Base-by-base conservation (phyloP, 139 green algal species). In the Pleodorina starrii region DNA sequence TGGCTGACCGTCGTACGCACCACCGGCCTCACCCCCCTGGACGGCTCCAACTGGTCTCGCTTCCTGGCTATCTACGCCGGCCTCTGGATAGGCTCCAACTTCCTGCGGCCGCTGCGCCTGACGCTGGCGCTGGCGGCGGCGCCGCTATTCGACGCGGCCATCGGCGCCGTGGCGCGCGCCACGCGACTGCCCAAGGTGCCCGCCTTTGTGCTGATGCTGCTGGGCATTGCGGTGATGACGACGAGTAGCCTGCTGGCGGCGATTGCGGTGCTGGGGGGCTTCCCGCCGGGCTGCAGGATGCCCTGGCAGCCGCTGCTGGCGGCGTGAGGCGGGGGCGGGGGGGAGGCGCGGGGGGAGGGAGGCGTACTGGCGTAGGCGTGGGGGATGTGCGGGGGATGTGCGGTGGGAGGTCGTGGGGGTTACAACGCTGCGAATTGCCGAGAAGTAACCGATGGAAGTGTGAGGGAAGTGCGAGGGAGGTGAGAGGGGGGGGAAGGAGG, bases 1-100 rank as follows among this genome's bases (percentile, higher is more conserved):
- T 95, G 92, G 92, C 48, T 95, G 1, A 86, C 89, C 44, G 71
- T 95, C 0, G 89, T 95, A 0, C 89, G 91, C 43, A 89, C 88
- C 16, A 91, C 82, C 6, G 92, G 92, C 5, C 35, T 89, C 10
- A 93, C 90, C 16, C 92, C 92, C 19, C 69, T 95, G 29, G 89
- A 90, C 42, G 74, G 63, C 19, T 85, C 54, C 40, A 91, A 91
- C 78, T 92, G 90, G 92, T 63, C 85, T 54, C 74, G 88, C 60
- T 95, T 93, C 72, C 60, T 93, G 2, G 63, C 32, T 27, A 81
- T 91, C 0, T 91, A 91, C 88, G 88, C 91, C 27, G 92, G 90
- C 19, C 88, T 94, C 16, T 94, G 89, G 71, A 59, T 89, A 7
- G 84, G 84, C 36, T 83, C 71, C 36, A 91, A 86, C 77, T 86